phyloP scores from a whole-genome alignment of 352 stramenopile genomes.

The Globisporangium mamillatum region DNA sequence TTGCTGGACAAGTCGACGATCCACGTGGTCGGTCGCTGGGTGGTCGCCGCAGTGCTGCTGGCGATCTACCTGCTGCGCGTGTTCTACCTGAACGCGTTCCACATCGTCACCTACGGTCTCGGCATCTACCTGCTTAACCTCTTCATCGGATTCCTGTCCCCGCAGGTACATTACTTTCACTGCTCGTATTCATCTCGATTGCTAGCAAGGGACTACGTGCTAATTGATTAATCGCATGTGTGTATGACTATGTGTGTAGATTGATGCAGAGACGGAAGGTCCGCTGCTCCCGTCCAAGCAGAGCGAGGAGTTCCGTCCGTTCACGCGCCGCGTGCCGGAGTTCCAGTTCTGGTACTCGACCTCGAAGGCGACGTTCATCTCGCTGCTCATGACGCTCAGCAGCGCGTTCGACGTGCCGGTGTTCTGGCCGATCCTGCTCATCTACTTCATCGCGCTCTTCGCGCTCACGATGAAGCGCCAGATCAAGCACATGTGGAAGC shows the following conservation, averaged over 20 bases:
- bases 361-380: slow-evolving; percentile 88
- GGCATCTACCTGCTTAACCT: slow-evolving; percentile 99
- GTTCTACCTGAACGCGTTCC: slow-evolving; percentile 93
- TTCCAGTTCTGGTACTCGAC: slow-evolving; percentile 99
- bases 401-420: slow-evolving; percentile 98
- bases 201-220: no score
- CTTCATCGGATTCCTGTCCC: slow-evolving; percentile 98
- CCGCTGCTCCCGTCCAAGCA: slow-evolving; percentile 88
- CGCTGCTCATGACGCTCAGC: slow-evolving; percentile 98
- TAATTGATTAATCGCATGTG: no score
- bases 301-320: slow-evolving; percentile 91
- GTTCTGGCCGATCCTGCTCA: slow-evolving; percentile 98
- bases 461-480: slow-evolving; percentile 99
- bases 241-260: slow-evolving; percentile 25
- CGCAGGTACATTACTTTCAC: slow-evolving; percentile 72
- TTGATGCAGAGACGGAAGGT: slow-evolving; percentile 86
- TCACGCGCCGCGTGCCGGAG: slow-evolving; percentile 93
- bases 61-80: slow-evolving; percentile 93
- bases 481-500: slow-evolving; percentile 99
- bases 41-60: slow-evolving; percentile 82
- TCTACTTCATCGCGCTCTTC: slow-evolving; percentile 99
- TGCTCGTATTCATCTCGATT: background rate
- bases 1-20: slow-evolving; percentile 98
- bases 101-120: slow-evolving; percentile 99
- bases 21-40: slow-evolving; percentile 93